Base-by-base conservation (phyloP, 1,139 yeast species). In the Saccharomyces pastorianus region DNA sequence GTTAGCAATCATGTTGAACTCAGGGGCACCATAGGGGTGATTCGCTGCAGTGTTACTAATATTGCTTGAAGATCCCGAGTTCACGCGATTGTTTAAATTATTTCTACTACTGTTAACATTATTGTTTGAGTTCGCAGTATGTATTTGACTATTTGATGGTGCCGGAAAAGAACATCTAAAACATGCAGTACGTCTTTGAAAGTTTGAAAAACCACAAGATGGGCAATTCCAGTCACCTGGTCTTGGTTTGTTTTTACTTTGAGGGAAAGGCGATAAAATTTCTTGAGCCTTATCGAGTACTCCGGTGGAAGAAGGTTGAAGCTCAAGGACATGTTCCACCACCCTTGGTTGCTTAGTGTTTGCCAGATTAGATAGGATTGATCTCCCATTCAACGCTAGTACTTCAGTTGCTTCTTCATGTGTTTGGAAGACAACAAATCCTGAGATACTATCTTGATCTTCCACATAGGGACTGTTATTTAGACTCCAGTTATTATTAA, bases 161-260 rank as follows among this genome's bases (percentile, higher is more conserved):
- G 88, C 87, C 3, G 96, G 96, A 72, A 86, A 89, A 2, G 93
- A 84, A 68, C 98, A 91, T 60, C 97, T 78, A 75, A 90, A 89
- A 71, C 98, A 91, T 3, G 96, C 96, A 1, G 95, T 88, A 70
- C 98, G 80, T 64, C 97, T 81, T 71, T 91, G 98, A 72, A 91
- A 91, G 68, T 91, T 91, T 42, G 96, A 87, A 67, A 91, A 91
- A 0, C 97, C 96, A 75, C 98, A 91, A 6, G 93, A 84, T 17
- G 96, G 96, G 71, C 98, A 91, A 6, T 88, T 88, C 98, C 98
- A 91, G 67, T 91, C 98, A 26, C 98, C 98, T 0, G 97, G 97
- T 65, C 98, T 78, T 26, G 96, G 96, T 62, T 95, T 79, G 69
- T 90, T 90, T 64, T 90, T 90, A 51, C 88, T 84, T 27, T 90